These are phyloP conservation scores for Aureobasidium vineae DNA, from an alignment of 2,329 filamentous ascomycete genomes.

Conservation along the genomic window DNA sequence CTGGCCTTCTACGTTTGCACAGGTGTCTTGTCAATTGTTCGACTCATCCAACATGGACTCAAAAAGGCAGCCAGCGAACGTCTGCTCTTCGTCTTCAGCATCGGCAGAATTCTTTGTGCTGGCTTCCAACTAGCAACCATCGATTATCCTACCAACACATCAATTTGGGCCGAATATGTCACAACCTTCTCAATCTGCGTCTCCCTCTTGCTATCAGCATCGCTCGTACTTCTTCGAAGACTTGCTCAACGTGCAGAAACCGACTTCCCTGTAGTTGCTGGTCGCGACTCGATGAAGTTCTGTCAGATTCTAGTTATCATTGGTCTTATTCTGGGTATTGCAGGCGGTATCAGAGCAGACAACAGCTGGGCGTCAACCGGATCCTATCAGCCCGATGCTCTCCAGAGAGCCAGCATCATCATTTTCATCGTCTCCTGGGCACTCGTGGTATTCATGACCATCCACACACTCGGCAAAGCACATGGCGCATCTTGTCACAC, in stretches of 20 bases:
- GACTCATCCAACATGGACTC: slow-evolving; percentile 33
- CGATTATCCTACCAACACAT: slow-evolving; percentile 28
- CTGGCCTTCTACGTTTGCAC: slow-evolving; percentile 33
- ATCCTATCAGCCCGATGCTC: slow-evolving; percentile 29
- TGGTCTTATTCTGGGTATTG: slow-evolving; percentile 33
- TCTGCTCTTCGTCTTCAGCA: slow-evolving; percentile 33
- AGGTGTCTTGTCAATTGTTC: background rate
- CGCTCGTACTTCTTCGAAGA: slow-evolving; percentile 33
- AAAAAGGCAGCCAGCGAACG: slow-evolving; percentile 31
- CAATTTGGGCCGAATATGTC: slow-evolving; percentile 30
- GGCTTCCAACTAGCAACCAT: slow-evolving; percentile 34
- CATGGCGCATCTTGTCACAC: slow-evolving; percentile 13
- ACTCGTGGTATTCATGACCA: slow-evolving; percentile 29
- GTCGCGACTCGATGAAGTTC: slow-evolving; percentile 28
- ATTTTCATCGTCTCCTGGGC: slow-evolving; percentile 26
- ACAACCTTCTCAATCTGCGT: slow-evolving; percentile 34
- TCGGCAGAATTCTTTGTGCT: slow-evolving; percentile 34
- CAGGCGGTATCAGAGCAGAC: slow-evolving; percentile 31
- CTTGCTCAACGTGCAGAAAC: slow-evolving; percentile 29
- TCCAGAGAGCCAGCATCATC: slow-evolving; percentile 31
- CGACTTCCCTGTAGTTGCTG: slow-evolving; percentile 17
- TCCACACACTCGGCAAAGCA: slow-evolving; percentile 25
- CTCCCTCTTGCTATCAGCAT: slow-evolving; percentile 33
- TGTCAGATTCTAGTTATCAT: slow-evolving; percentile 32
- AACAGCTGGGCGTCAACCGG: slow-evolving; percentile 27